These are phyloP conservation scores for Hyparrhenia diplandra DNA, from an alignment of 176 grass and related monocot genomes.

Conservation along the genomic window DNA sequence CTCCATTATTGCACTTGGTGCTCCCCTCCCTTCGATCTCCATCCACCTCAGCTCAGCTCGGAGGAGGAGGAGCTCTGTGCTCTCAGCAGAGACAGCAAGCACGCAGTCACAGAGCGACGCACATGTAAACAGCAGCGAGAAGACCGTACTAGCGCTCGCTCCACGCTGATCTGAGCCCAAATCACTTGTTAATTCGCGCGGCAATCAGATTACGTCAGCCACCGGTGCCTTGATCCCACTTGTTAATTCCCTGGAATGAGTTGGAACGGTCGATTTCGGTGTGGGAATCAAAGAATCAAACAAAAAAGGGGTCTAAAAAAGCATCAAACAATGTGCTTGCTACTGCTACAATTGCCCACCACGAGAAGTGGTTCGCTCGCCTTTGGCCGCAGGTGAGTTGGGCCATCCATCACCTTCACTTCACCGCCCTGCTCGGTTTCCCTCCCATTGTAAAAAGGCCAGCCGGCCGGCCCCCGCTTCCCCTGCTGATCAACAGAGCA, in stretches of 20 bases:
- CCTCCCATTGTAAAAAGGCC: background rate
- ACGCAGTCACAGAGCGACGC: background rate
- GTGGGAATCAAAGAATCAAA: conserved; percentile 29
- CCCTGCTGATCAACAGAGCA: conserved; percentile 16
- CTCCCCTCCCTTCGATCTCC: background rate
- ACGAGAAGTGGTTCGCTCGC: background rate
- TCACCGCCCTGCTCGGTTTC: too few relatives aligned
- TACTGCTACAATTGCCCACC: too few relatives aligned
- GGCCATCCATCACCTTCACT: background rate
- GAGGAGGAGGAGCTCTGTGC: background rate
- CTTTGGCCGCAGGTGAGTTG: conserved; percentile 18
- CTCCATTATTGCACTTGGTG: conserved; percentile 54
- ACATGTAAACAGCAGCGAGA: background rate
- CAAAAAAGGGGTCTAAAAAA: too few relatives aligned
- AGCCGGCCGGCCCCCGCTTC: background rate
- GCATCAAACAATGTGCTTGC: conserved; percentile 41
- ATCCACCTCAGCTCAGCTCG: background rate
- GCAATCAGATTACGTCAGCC: conserved; percentile 35
- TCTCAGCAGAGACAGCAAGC: background rate
- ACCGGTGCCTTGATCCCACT: conserved; percentile 5
- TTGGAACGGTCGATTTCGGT: conserved; percentile 12
- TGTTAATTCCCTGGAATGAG: conserved; percentile 29
- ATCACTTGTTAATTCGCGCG: conserved; percentile 26
- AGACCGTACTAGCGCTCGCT: background rate
- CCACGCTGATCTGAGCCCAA: conserved; percentile 16